Percentiles rank a stretch among this genome's conserved stretches.
These are phyloP conservation scores for Patellifolia procumbens DNA, from an alignment of 179 eudicot genomes.

Conservation along the genomic window DNA sequence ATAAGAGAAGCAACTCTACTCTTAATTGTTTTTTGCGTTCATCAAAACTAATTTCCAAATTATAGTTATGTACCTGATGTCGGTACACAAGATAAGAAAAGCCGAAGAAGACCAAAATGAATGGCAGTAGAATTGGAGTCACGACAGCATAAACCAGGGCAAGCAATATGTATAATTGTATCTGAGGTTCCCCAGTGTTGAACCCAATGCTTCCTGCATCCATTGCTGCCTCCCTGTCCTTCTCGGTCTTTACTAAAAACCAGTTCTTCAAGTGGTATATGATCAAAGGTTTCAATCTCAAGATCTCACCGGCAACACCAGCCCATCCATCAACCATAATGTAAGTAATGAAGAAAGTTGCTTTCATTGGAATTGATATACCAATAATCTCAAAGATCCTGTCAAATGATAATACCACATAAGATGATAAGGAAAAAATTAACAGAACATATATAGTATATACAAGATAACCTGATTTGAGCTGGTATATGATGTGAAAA, in stretches of 20 bases:
- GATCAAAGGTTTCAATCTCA: slow-evolving; percentile 81
- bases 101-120: slow-evolving; percentile 83
- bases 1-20: too few relatives aligned
- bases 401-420: slow-evolving; percentile 25
- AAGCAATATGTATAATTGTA: slow-evolving; percentile 84
- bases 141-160: slow-evolving; percentile 94
- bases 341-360: slow-evolving; percentile 92
- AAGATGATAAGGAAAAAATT: neutral
- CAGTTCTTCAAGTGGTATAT: slow-evolving; percentile 78
- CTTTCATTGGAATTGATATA: slow-evolving; percentile 81
- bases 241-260: slow-evolving; percentile 93
- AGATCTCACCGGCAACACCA: slow-evolving; percentile 91
- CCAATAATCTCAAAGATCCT: slow-evolving; percentile 64
- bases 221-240: slow-evolving; percentile 91
- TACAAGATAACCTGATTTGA: neutral
- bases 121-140: slow-evolving; percentile 86
- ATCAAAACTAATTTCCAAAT: neutral
- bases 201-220: slow-evolving; percentile 93
- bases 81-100: slow-evolving; percentile 79
- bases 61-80: slow-evolving; percentile 66
- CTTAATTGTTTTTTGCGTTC: neutral
- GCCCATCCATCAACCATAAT: slow-evolving; percentile 99
- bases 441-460: too few relatives aligned
- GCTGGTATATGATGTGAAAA: neutral
- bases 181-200: slow-evolving; percentile 85